Conservation (phyloP, 2,329 filamentous ascomycete species). For the Bipolaris oryzae region DNA sequence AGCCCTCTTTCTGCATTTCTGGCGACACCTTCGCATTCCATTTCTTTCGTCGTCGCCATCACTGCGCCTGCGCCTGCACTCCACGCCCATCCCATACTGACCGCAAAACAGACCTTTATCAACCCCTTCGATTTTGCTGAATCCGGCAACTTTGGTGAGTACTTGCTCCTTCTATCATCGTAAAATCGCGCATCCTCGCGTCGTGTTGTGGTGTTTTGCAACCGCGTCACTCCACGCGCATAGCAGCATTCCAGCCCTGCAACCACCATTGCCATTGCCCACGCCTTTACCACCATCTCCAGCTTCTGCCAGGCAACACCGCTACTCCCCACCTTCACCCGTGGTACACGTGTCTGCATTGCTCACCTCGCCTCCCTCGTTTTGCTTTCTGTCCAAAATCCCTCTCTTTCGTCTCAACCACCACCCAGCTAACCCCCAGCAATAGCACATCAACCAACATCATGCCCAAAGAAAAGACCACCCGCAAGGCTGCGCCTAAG, state of each 20-base stretch:
- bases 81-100: constrained; percentile 36
- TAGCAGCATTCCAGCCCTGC: constrained; percentile 14
- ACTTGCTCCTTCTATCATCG: constrained; percentile 26
- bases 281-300: constrained; percentile 23
- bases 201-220: constrained; percentile 41
- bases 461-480: constrained; percentile 73
- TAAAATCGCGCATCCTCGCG: constrained; percentile 38
- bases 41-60: constrained; percentile 39
- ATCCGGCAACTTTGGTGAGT: constrained; percentile 38
- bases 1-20: constrained; percentile 39
- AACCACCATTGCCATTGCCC: constrained; percentile 13
- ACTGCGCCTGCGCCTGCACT: constrained; percentile 18
- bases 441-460: constrained; percentile 39
- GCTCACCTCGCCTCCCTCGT: not conserved
- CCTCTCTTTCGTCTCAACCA: constrained; percentile 7
- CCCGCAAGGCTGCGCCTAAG: constrained; percentile 57
- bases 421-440: constrained; percentile 17
- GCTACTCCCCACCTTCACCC: constrained; percentile 8
- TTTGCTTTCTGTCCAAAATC: constrained; percentile 6
- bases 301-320: constrained; percentile 5
- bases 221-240: constrained; percentile 35
- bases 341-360: constrained; percentile 3
- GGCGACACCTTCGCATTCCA: constrained; percentile 36
- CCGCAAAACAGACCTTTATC: constrained; percentile 37
- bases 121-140: constrained; percentile 25